A percentile compares a stretch with the other conserved stretches of the same genome.
Evolutionary conservation across 2,329 filamentous ascomycete genomes (phyloP).

Genomic region (Fusarium decemcellulare): DNA sequence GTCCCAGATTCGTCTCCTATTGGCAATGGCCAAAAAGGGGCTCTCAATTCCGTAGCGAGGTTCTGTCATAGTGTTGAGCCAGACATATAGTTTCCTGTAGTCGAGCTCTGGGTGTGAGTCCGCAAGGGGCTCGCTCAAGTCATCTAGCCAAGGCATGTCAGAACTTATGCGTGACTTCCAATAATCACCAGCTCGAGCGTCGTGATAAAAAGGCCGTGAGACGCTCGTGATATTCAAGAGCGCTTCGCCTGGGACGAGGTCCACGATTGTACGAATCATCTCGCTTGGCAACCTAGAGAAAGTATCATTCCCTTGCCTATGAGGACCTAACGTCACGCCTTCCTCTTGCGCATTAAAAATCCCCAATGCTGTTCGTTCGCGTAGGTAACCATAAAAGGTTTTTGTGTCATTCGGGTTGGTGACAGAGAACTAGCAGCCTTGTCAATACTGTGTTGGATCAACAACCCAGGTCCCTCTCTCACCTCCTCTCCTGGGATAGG

Average conservation of each 20-base stretch:
- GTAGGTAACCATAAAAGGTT: background rate
- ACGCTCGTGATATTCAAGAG: background rate
- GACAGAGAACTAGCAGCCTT: conserved; percentile 7
- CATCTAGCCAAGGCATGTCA: conserved; percentile 21
- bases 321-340: background rate
- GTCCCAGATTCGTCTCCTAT: conserved; percentile 22
- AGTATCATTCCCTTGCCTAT: background rate
- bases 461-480: background rate
- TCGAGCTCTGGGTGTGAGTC: background rate
- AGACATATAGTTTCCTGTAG: conserved; percentile 7
- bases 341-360: background rate
- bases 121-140: background rate
- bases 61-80: conserved; percentile 1
- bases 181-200: background rate
- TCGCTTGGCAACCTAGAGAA: background rate
- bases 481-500: conserved; percentile 22
- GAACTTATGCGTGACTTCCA: conserved; percentile 4
- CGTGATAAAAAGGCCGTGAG: conserved; percentile 1
- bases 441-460: background rate
- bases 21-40: conserved; percentile 16
- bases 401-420: background rate
- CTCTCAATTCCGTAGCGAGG: background rate
- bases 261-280: background rate
- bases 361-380: background rate
- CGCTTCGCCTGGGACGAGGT: background rate